These are phyloP conservation scores for Neurospora tetraspora DNA, from an alignment of 495 filamentous ascomycete species.

Conservation along the genomic window DNA sequence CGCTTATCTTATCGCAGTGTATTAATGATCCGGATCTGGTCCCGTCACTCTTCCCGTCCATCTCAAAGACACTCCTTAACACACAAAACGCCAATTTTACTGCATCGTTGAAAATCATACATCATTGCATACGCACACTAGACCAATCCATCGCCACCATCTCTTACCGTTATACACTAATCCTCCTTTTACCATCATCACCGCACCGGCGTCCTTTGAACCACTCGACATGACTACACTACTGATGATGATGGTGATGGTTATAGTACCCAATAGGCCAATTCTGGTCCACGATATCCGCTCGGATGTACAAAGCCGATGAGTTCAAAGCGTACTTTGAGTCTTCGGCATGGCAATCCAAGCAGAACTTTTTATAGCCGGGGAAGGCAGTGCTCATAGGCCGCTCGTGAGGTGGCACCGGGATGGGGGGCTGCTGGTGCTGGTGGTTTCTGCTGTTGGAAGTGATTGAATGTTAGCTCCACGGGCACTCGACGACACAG, in stretches of 20 bases:
- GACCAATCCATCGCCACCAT: not conserved
- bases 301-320: conserved; percentile 5
- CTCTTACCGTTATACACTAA: not conserved
- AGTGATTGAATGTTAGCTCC: not conserved
- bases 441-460: not conserved
- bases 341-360: not conserved
- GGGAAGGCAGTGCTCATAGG: not conserved
- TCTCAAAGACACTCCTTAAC: too few species aligned
- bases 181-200: not conserved
- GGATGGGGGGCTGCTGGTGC: not conserved
- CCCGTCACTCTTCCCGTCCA: too few species aligned
- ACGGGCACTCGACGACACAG: too few species aligned
- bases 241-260: not conserved
- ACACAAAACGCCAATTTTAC: too few species aligned
- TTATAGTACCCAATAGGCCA: not conserved
- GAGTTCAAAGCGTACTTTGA: not conserved
- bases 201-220: not conserved
- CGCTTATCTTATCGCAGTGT: not conserved
- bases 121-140: not conserved
- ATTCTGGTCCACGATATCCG: conserved; percentile 4
- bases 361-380: not conserved
- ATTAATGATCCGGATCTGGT: not conserved
- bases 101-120: not conserved
- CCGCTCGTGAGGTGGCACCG: not conserved
- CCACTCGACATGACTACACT: not conserved